phyloP scores from a whole-genome alignment of 805 yeast species.

The Pichia californica region DNA sequence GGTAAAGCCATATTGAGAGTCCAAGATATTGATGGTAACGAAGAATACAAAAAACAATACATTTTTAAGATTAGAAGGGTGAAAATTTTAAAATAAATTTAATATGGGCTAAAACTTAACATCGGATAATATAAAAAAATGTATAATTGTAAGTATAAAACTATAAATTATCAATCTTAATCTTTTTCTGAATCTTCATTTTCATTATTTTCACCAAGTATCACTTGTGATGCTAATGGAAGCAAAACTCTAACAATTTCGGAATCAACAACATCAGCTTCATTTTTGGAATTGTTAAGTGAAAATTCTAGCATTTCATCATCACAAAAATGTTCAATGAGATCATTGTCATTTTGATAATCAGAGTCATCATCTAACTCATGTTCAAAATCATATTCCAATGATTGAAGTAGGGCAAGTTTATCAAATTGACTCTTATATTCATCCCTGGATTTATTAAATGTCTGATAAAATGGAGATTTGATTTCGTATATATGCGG shows the following conservation, averaged over 20 bases:
- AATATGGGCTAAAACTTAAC: no score
- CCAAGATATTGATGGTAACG: slow-evolving; percentile 10
- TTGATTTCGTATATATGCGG: slow-evolving; percentile 30
- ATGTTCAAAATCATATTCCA: slow-evolving; percentile 32
- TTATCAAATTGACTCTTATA: slow-evolving; percentile 25
- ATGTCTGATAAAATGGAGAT: slow-evolving; percentile 25
- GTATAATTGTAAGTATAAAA: neutral
- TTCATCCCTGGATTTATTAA: slow-evolving; percentile 15
- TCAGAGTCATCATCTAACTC: slow-evolving; percentile 21
- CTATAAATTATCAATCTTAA: neutral
- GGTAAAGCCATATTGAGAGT: slow-evolving; percentile 24
- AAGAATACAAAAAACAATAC: slow-evolving; percentile 4
- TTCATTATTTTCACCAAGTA: slow-evolving; percentile 18
- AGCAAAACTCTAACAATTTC: slow-evolving; percentile 27
- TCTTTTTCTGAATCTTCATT: slow-evolving; percentile 6
- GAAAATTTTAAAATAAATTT: no score
- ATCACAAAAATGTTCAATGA: slow-evolving; percentile 25
- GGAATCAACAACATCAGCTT: slow-evolving; percentile 18
- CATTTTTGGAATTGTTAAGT: slow-evolving; percentile 11
- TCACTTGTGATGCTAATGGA: slow-evolving; percentile 31
- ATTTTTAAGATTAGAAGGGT: slow-evolving; percentile 8
- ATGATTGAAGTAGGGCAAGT: slow-evolving; percentile 30
- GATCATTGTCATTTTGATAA: slow-evolving; percentile 24
- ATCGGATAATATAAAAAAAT: neutral
- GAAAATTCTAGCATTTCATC: slow-evolving; percentile 23